phyloP scores from a whole-genome alignment of 768 basidiomycete species.

The Naganishia onofrii region DNA sequence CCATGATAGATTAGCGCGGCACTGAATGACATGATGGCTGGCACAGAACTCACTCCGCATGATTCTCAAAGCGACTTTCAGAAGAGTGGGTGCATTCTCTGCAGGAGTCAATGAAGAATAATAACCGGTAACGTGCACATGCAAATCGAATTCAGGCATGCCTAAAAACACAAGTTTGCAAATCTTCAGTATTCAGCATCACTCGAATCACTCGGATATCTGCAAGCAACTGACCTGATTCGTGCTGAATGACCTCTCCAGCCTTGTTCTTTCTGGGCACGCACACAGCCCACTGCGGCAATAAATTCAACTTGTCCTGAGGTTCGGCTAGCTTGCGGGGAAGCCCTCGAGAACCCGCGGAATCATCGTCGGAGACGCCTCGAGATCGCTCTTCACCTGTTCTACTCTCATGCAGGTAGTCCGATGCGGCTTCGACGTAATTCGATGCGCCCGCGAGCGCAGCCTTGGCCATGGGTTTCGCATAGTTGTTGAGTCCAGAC shows the following conservation, averaged over 20 bases:
- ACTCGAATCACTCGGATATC: background rate
- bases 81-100: constrained; percentile 1
- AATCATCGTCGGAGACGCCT: constrained; percentile 24
- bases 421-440: constrained; percentile 16
- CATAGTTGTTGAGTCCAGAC: constrained; percentile 19
- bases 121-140: constrained; percentile 14
- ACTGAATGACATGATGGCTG: background rate
- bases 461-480: constrained; percentile 20
- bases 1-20: background rate
- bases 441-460: constrained; percentile 1
- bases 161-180: background rate
- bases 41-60: background rate
- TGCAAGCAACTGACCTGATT: background rate
- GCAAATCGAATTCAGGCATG: constrained; percentile 13
- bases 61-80: constrained; percentile 11
- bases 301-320: constrained; percentile 24
- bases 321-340: constrained; percentile 17
- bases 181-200: background rate
- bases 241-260: constrained; percentile 4
- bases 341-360: background rate
- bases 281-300: constrained; percentile 31
- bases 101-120: background rate
- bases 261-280: constrained; percentile 5
- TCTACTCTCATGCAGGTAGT: background rate
- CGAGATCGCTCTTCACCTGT: constrained; percentile 24